Percentiles rank a stretch among this genome's conserved stretches.
phyloP scores from a whole-genome alignment of 257 asterid species.

The Henckelia pumila region DNA sequence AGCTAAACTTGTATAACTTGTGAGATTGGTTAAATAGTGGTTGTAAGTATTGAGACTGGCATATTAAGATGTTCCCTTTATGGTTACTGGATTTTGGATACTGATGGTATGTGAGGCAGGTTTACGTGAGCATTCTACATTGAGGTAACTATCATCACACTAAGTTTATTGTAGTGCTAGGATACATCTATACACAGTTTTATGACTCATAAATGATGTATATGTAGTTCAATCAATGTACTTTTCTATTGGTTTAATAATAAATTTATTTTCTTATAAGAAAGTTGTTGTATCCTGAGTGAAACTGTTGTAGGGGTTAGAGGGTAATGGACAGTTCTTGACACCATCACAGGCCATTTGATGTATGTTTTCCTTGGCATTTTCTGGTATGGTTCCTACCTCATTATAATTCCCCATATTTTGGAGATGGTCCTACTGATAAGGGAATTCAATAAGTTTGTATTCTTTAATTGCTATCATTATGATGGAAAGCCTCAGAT shows the following conservation, averaged over 20 bases:
- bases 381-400: constrained; percentile 44
- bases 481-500: not conserved
- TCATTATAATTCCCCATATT: constrained; percentile 21
- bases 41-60: constrained; percentile 20
- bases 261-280: not conserved
- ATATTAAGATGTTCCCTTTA: constrained; percentile 31
- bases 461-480: not conserved
- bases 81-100: constrained; percentile 35
- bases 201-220: constrained; percentile 32
- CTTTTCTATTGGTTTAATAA: too few species aligned
- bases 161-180: constrained; percentile 20
- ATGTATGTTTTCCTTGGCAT: constrained; percentile 53
- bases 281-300: constrained; percentile 14
- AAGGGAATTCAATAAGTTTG: constrained; percentile 13
- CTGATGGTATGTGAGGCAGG: constrained; percentile 53
- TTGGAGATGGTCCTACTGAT: constrained; percentile 27
- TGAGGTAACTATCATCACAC: constrained; percentile 49
- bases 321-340: constrained; percentile 41
- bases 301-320: constrained; percentile 42
- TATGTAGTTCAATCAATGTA: too few species aligned
- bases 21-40: constrained; percentile 27
- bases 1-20: constrained; percentile 20
- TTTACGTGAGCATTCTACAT: constrained; percentile 31
- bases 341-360: constrained; percentile 43
- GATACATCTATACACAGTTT: constrained; percentile 19